Evolutionary conservation across 176 grass and related monocot species (phyloP), one percentile per base, ranked within the genome.

Genomic region (Juncus effusus): DNA sequence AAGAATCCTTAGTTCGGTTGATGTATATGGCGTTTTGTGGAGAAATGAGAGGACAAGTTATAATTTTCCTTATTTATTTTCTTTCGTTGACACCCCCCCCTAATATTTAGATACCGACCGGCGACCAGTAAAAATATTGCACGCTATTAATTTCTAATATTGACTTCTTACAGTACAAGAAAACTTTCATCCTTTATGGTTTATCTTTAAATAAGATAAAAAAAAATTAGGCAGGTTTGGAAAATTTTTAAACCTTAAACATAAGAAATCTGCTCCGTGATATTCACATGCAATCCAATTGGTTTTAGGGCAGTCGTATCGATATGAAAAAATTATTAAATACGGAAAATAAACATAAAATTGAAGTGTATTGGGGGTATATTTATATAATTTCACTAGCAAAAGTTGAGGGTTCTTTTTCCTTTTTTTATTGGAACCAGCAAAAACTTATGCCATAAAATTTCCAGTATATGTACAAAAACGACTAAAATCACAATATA

Each of bases 241-340:
- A 3, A 54, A 69, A 28, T 13, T 9, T 40, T 54, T 39, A 53
- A 10, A 53, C 11, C 65, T 19, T 5, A 5, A 41, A 39, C 36
- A 39, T 6, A 38, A 55, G 42, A 69, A 69, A 38, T 69, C 37
- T 69, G 16, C 4, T 55, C 4, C 35, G 19, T 38, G 7, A 36
- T 66, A 45, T 66, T 66, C 63, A 66, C 42, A 66, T 45, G 7
- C 3, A 50, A 60, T 60, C 15, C 8, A 66, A 66, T 10, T 49
- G 36, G 51, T 19, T 4, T n/a, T 51, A 28, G 19, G 19, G 19
- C 19, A 28, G 19, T 28, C 19, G 19, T 28, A 28, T 28, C 19
- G 19, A 28, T 28, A 28, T 28, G 19, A 28, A 28, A 28, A 28
- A 28, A 28, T 28, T 28, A 28, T 28, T 28, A 28, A 28, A 28